These are phyloP conservation scores for Boletus pseudopeckii DNA, from an alignment of 768 basidiomycete genomes.

Conservation along the genomic window DNA sequence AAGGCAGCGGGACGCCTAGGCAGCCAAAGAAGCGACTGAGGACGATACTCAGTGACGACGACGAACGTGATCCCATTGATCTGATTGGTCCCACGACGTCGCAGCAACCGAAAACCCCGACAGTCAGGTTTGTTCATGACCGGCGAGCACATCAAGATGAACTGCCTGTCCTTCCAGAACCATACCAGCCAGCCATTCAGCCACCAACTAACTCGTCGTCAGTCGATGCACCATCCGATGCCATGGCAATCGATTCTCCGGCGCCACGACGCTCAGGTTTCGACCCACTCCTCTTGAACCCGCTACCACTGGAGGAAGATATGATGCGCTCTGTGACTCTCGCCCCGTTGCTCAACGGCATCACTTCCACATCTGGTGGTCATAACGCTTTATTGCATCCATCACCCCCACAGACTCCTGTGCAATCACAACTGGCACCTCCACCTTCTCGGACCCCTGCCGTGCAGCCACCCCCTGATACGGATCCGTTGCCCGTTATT, in stretches of 20 bases:
- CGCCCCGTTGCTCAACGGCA: constrained; percentile 26
- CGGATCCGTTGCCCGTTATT: constrained; percentile 19
- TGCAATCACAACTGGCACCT: neutral
- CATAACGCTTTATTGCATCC: neutral
- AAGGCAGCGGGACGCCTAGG: constrained; percentile 31
- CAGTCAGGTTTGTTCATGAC: constrained; percentile 52
- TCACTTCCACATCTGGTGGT: neutral
- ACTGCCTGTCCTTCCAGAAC: constrained; percentile 12
- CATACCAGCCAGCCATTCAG: neutral
- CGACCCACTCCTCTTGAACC: constrained; percentile 52
- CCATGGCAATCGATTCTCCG: constrained; percentile 39
- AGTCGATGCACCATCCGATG: constrained; percentile 5
- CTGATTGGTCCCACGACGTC: constrained; percentile 28
- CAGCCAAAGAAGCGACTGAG: constrained; percentile 55
- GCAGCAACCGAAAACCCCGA: constrained; percentile 32
- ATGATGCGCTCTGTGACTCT: constrained; percentile 22
- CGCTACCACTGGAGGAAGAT: constrained; percentile 36
- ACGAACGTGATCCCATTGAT: constrained; percentile 50
- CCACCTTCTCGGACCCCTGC: constrained; percentile 8
- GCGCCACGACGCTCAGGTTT: constrained; percentile 42
- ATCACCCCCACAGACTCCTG: constrained; percentile 11
- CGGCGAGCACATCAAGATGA: constrained; percentile 17
- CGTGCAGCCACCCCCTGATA: constrained; percentile 8
- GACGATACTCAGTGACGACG: constrained; percentile 42
- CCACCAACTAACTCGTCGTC: neutral